Base-by-base conservation (phyloP, 768 basidiomycete genomes). In the Termitomyces heimii region DNA sequence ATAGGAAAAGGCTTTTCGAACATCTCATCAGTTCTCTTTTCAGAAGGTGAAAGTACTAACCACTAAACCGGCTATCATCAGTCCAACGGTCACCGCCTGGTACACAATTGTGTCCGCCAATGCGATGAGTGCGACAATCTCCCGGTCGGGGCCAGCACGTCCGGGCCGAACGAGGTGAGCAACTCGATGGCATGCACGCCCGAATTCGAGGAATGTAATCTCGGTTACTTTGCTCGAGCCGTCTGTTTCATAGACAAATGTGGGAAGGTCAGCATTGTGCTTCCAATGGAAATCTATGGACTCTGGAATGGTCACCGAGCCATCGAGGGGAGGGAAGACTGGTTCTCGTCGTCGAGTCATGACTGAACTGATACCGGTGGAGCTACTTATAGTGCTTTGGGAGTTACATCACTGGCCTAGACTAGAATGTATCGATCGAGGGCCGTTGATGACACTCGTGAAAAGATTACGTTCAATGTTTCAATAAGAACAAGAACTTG, bases 191-290 rank as follows among this genome's bases (percentile, higher is more conserved):
- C 68, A 70, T 1, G 76, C 77, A 13, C 71, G 72, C 18, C 66
- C 67, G 54, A 77, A 79, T 47, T 79, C 74, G 9, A 74, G 54
- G 43, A 67, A 70, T 1, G 70, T 66, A 18, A 79, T 66, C 22
- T 61, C 43, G 0, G 60, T 60, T 43, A 67, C 47, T 4, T 65
- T 54, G 9, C 57, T 51, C 18, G 58, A 59, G 39, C 53, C 54
- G 18, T 65, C 65, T 24, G 51, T 43, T 50, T 42, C 60, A 45
- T 60, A 69, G 20, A 55, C 62, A 39, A 57, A 69, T 13, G 63
- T 55, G 4, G 65, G 55, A n/a, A 57, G 56, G 3, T 55, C 52
- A 1, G 61, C 26, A 52, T 69, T 69, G 55, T 66, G 56, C 34
- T 60, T 48, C 55, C 49, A 45, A 47, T 68, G 57, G 46, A 65